A percentile compares a stretch with the other conserved stretches of the same genome.
Evolutionary conservation across 805 yeast genomes (phyloP).

Genomic region (Wickerhamiella qilinensis): DNA sequence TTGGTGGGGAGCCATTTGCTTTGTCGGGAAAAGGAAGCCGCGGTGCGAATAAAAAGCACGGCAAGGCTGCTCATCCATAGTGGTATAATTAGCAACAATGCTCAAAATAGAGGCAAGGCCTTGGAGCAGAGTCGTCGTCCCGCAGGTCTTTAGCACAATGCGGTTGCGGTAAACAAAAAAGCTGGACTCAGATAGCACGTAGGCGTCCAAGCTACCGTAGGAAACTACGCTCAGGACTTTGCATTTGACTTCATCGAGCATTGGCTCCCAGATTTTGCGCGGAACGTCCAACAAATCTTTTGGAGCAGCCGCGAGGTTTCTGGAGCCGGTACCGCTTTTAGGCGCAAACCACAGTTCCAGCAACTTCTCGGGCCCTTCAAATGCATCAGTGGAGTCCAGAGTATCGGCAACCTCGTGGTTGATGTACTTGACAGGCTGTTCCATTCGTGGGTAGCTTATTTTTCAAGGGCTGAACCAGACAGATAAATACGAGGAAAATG

Average conservation of each 20-base stretch:
- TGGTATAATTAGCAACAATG: conserved; percentile 28
- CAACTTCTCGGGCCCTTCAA: conserved; percentile 94
- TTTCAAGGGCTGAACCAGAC: neutral
- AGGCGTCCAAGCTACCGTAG: conserved; percentile 54
- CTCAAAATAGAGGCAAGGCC: conserved; percentile 55
- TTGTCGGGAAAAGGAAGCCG: conserved; percentile 81
- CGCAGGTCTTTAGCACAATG: conserved; percentile 82
- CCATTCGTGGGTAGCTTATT: conserved; percentile 7
- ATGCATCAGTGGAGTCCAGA: conserved; percentile 79
- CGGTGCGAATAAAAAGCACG: conserved; percentile 81
- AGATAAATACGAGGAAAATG: neutral
- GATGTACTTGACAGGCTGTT: conserved; percentile 28
- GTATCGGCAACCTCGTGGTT: conserved; percentile 66
- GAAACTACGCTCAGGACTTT: conserved; percentile 70
- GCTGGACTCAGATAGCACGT: conserved; percentile 75
- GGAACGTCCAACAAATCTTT: conserved; percentile 45
- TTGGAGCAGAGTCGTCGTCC: conserved; percentile 79
- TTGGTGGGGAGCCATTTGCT: conserved; percentile 64
- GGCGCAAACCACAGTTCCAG: conserved; percentile 79
- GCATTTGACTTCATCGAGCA: conserved; percentile 74
- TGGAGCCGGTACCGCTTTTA: conserved; percentile 18
- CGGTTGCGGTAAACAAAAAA: conserved; percentile 79
- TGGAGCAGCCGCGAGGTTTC: conserved; percentile 44
- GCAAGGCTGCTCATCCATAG: conserved; percentile 30
- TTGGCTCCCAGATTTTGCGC: conserved; percentile 46